These are phyloP conservation scores for Eurotiales sp. DNA, from an alignment of 2,329 filamentous ascomycete genomes.

Conservation along the genomic window DNA sequence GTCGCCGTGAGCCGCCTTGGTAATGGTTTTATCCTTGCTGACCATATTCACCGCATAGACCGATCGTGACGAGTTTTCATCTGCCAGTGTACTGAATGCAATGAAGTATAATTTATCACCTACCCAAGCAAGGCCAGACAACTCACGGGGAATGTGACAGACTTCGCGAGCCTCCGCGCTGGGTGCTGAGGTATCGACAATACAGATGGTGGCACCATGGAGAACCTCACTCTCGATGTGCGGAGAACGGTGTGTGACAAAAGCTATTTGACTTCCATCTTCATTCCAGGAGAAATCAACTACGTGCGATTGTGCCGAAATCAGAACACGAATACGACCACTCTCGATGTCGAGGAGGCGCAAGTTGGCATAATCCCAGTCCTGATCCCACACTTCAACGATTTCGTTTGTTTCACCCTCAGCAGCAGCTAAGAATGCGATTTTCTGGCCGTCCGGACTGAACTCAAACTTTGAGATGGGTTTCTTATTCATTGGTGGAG, in stretches of 20 bases:
- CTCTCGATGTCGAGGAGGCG: constrained; percentile 3
- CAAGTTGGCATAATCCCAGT: constrained; percentile 1
- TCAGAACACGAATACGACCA: not conserved
- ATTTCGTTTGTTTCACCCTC: not conserved
- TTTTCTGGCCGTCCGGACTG: constrained; percentile 3
- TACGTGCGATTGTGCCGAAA: not conserved
- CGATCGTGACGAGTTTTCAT: not conserved
- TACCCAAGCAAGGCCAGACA: not conserved
- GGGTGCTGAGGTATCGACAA: not conserved
- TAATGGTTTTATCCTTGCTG: not conserved
- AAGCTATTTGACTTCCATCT: constrained; percentile 5
- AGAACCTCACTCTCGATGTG: constrained; percentile 1
- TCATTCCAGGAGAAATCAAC: constrained; percentile 9
- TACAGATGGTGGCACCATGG: constrained; percentile 2
- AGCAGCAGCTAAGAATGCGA: constrained; percentile 1
- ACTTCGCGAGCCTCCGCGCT: not conserved
- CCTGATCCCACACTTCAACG: constrained; percentile 6
- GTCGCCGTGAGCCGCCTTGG: constrained; percentile 2
- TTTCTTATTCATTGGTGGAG: not conserved
- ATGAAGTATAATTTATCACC: constrained; percentile 1
- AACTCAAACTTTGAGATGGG: constrained; percentile 6
- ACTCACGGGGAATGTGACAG: constrained; percentile 3
- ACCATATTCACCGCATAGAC: not conserved
- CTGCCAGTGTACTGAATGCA: not conserved
- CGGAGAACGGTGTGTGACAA: constrained; percentile 3